A percentile compares a stretch with the other conserved stretches of the same genome.
Evolutionary conservation across 495 filamentous ascomycete genomes (phyloP).

Genomic region (Aspergillus panamensis): DNA sequence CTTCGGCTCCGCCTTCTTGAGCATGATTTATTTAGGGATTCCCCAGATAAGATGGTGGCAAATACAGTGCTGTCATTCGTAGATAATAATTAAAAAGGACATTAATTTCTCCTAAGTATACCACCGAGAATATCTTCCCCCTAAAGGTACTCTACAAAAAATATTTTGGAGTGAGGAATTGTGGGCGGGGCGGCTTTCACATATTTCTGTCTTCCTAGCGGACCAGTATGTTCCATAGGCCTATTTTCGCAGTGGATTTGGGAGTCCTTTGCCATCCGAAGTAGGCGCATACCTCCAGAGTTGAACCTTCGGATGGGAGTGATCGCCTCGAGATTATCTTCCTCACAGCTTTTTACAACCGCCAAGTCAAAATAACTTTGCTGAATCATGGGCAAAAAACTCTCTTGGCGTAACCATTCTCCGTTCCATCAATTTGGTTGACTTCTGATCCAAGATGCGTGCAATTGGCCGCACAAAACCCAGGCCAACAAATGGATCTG

Average conservation of each 20-base stretch:
- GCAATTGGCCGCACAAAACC: neutral
- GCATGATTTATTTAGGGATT: neutral
- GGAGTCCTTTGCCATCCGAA: too few relatives aligned
- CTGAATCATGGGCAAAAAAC: neutral
- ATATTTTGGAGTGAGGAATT: neutral
- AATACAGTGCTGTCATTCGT: neutral
- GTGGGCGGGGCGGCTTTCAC: neutral
- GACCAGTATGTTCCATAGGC: too few relatives aligned
- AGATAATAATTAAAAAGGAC: neutral
- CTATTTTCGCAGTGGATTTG: too few relatives aligned
- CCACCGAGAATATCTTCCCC: neutral
- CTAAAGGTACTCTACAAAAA: neutral
- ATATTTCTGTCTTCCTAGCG: too few relatives aligned
- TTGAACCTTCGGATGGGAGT: neutral
- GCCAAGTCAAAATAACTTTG: neutral
- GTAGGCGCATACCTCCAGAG: too few relatives aligned
- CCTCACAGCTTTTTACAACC: neutral
- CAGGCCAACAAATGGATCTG: slow-evolving; percentile 13
- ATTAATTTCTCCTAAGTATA: neutral
- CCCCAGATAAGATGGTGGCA: slow-evolving; percentile 28
- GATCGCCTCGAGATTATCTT: slow-evolving; percentile 10
- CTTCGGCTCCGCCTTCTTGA: slow-evolving; percentile 16
- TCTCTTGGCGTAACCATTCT: slow-evolving; percentile 12
- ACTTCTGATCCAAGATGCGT: slow-evolving; percentile 11
- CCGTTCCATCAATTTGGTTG: slow-evolving; percentile 24